Base-by-base conservation (phyloP, 108 stramenopile species). In the Nannochloropsis oceanica region DNA sequence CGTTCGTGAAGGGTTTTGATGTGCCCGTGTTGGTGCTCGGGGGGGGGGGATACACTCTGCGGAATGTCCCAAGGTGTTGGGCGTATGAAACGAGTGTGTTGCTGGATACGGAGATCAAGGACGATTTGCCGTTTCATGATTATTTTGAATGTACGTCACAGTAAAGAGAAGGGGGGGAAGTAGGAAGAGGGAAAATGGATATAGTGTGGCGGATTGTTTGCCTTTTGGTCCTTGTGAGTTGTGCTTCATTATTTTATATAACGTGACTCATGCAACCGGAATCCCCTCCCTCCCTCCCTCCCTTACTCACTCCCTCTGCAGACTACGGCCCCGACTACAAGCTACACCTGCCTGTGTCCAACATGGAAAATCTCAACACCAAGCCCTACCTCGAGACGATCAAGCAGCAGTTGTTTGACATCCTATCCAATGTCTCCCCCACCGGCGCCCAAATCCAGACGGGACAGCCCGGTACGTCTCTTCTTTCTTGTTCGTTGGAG, bases 51-150 rank as follows among this genome's bases (percentile, higher is more conserved):
- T 99, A 99, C 90, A 99, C 99, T 12, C 92, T 99, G 73, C 94
- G 99, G 79, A 99, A 99, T 90, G 99, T 99, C 9, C 97, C 99
- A 2, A 93, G 99, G 81, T 97, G 97, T 90, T 98, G 97, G 99
- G 96, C 97, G 13, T 97, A 98, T 91, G 97, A 98, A 90, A 98
- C 97, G 12, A 89, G 94, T 11, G 95, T 98, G 10, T 88, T 98
- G 85, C 91, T 96, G 43, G 96, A 26, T 22, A 81, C 80, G 10
- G 80, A 34, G 42, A 46, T 96, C 81, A 93, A 95, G 91, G 95
- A 97, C 90, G 94, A 93, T 83, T 89, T 99, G 27, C 97, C 99
- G 44, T 97, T 95, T 91, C 98, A 97, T 87, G 97, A 98, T 86
- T 99, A 99, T 91, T 98, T 96, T 87, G 97, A 98, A 91, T 99